A percentile compares a stretch with the other conserved stretches of the same genome.
Evolutionary conservation across 192 early-diverging fungal genomes (phyloP).

Genomic region (Umbelopsis sp.): DNA sequence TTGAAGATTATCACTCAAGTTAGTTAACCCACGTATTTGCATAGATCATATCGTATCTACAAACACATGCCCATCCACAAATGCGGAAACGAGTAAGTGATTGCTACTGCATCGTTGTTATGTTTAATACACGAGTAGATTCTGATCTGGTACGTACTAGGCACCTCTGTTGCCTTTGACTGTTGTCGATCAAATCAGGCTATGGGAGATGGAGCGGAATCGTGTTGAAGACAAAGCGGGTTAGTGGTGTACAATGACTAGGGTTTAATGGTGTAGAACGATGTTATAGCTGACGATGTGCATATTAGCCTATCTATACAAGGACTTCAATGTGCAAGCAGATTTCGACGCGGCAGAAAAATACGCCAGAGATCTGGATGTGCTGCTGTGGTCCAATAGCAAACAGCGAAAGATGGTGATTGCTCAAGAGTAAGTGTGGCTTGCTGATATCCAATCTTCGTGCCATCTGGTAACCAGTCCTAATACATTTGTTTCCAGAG

Average conservation of each 20-base stretch:
- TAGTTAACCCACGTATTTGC: neutral
- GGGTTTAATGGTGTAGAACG: neutral
- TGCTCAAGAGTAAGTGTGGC: conserved; percentile 51
- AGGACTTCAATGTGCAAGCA: conserved; percentile 66
- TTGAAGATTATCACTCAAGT: neutral
- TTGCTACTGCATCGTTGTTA: neutral
- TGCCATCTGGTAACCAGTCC: neutral
- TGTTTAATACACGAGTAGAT: too few relatives aligned
- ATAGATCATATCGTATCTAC: conserved; percentile 88
- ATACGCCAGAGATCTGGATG: conserved; percentile 77
- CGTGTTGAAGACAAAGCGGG: conserved; percentile 59
- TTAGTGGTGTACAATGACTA: neutral
- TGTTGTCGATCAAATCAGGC: conserved; percentile 91
- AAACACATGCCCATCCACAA: conserved; percentile 88
- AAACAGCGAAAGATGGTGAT: conserved; percentile 75
- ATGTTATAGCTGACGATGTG: neutral
- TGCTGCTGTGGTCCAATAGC: conserved; percentile 76
- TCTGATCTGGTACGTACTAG: conserved; percentile 16
- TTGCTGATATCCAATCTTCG: neutral
- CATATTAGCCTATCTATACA: conserved; percentile 66
- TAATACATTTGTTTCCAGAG: conserved; percentile 24
- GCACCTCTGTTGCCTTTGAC: conserved; percentile 84
- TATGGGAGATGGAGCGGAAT: conserved; percentile 97
- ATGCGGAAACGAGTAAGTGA: conserved; percentile 72
- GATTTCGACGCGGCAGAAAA: conserved; percentile 76